Evolutionary conservation across 305 asterid genomes (phyloP).

Genomic region (Coffea humblotiana): DNA sequence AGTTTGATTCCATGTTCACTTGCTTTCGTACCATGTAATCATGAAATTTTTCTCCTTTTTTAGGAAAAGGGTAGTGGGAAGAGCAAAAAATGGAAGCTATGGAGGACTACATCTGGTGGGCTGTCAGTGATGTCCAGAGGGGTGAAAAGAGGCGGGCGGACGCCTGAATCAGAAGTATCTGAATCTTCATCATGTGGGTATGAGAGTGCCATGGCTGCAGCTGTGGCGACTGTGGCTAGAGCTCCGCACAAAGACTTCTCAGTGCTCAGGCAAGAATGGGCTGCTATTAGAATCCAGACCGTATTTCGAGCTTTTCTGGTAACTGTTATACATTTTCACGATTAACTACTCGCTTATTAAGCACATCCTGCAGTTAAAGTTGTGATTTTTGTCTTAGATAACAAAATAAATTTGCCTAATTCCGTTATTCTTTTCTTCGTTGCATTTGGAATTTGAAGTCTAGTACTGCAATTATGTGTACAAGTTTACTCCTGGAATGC

Average conservation of each 20-base stretch:
- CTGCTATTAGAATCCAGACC: conserved; percentile 76
- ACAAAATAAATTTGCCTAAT: neutral
- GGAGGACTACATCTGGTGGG: conserved; percentile 78
- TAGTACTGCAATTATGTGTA: neutral
- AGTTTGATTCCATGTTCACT: neutral
- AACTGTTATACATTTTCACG: neutral
- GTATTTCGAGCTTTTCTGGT: conserved; percentile 77
- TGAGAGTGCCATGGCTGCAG: conserved; percentile 65
- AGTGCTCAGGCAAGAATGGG: conserved; percentile 70
- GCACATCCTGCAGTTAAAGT: neutral
- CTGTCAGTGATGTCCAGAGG: conserved; percentile 37
- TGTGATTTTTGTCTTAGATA: neutral
- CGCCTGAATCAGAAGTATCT: conserved; percentile 48
- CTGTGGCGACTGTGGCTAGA: conserved; percentile 64
- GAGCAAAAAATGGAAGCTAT: conserved; percentile 74
- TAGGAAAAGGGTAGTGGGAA: conserved; percentile 63
- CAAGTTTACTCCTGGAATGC: neutral
- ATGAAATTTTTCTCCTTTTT: neutral
- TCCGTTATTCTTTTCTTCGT: neutral
- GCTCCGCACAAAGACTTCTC: conserved; percentile 76
- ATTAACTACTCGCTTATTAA: neutral
- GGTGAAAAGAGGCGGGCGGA: conserved; percentile 36
- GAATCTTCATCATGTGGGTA: conserved; percentile 46
- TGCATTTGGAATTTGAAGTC: neutral
- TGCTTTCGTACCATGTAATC: neutral